Evolutionary conservation across 129 eudicot species (phyloP), one percentile per base, ranked within the genome.

Genomic region (Flaveria robusta): DNA sequence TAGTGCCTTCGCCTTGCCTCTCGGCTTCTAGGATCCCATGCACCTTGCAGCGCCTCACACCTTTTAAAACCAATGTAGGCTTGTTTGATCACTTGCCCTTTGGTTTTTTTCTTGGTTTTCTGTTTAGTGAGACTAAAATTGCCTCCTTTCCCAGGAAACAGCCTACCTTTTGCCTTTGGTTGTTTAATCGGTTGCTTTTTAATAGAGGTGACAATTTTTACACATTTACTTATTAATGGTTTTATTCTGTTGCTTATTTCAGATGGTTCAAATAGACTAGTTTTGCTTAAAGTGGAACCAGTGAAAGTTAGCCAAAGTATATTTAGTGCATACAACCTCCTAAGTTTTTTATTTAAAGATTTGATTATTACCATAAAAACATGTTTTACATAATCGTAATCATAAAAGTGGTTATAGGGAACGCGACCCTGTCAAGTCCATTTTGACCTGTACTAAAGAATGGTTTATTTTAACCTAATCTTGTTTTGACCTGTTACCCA

Each of bases 11-110:
- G 8, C 3, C 60, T 18, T 24, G 9, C 10, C 9, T n/a, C 24
- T 52, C 23, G 24, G 60, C 60, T 52, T 5, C 54, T 8, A n/a
- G 2, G 60, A 18, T 18, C 60, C 22, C 18, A 52, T 14, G 22
- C 23, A n/a, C 20, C 19, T 50, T 18, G 31, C 9, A 43, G 23
- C 56, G 26, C 7, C 41, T 43, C 58, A 22, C 73, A 1, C 29
- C 16, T 14, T 19, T 13, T 68, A 10, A 22, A 42, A 42, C 73
- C 16, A 19, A 43, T 16, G 19, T 69, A 19, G 20, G 55, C 22
- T 46, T 69, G 59, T 14, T 22, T 42, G 37, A 43, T 68, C 52
- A 67, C 34, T 39, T 67, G 72, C 51, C 20, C 29, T 19, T 66
- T 37, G 16, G 7, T 13, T 15, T 47, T 49, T 15, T 15, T 3